Conservation (phyloP, 73 alveolate genomes). For the Symbiodinium natans region DNA sequence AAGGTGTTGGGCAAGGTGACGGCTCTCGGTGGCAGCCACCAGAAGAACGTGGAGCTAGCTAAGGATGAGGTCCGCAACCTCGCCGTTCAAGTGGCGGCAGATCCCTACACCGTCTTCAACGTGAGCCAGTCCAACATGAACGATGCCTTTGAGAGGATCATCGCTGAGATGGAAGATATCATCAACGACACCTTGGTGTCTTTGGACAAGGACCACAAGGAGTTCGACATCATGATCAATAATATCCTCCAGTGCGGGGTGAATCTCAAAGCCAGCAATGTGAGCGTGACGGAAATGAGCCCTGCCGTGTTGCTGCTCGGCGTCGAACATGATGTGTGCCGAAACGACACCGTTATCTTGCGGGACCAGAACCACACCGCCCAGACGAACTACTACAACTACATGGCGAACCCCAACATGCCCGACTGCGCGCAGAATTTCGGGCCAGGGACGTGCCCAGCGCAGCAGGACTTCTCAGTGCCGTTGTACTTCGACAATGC, state of each 20-base stretch:
- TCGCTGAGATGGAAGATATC: not conserved
- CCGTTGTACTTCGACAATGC: not conserved
- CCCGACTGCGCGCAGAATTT: not conserved
- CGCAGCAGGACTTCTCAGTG: not conserved
- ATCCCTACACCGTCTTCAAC: not conserved
- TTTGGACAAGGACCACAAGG: not conserved
- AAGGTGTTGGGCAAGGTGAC: not conserved
- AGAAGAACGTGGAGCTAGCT: not conserved
- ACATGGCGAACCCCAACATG: not conserved
- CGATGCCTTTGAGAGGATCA: not conserved
- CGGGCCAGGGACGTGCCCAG: not conserved
- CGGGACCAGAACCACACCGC: not conserved
- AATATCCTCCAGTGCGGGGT: not conserved
- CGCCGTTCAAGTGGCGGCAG: not conserved
- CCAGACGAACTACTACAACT: not conserved
- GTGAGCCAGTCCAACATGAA: not conserved
- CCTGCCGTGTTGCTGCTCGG: not conserved
- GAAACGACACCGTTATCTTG: not conserved
- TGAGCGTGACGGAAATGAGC: not conserved
- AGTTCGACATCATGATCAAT: not conserved
- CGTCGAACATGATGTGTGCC: not conserved
- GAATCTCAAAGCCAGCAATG: not conserved
- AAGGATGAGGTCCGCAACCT: not conserved
- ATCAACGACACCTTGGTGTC: not conserved
- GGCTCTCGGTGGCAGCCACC: not conserved